Conservation (phyloP, 1,284 basidiomycete species). For the Phlebopus sp. region DNA sequence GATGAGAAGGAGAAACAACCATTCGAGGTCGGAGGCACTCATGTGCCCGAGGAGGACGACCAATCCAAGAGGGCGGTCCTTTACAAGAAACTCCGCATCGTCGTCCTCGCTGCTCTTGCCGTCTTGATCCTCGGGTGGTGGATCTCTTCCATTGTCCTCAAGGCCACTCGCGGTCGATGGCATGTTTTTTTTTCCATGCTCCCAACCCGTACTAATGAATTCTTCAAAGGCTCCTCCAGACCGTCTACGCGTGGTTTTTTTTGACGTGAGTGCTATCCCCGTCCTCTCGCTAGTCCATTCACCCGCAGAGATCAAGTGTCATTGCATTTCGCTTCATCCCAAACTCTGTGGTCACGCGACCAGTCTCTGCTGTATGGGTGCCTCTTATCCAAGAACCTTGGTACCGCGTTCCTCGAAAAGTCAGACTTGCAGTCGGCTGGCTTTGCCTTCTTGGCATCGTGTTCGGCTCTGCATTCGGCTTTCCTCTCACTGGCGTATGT, state of each 20-base stretch:
- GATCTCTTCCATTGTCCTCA: constrained; percentile 68
- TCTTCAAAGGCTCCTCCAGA: constrained; percentile 63
- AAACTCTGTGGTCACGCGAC: constrained; percentile 60
- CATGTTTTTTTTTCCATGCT: constrained; percentile 24
- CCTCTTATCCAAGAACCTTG: constrained; percentile 66
- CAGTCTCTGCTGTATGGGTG: constrained; percentile 64
- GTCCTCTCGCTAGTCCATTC: not conserved
- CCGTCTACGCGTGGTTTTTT: constrained; percentile 79
- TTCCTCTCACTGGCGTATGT: constrained; percentile 56
- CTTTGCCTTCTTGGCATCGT: constrained; percentile 69
- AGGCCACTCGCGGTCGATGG: constrained; percentile 73
- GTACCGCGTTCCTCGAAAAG: constrained; percentile 57
- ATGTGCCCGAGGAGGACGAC: constrained; percentile 23
- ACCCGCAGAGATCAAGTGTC: constrained; percentile 40
- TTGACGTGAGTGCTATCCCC: constrained; percentile 46
- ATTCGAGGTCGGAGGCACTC: constrained; percentile 15
- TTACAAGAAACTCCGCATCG: constrained; percentile 33
- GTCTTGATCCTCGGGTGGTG: constrained; percentile 75
- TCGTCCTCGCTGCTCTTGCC: constrained; percentile 52
- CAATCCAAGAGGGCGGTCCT: constrained; percentile 15
- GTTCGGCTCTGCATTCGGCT: constrained; percentile 82
- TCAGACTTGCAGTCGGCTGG: constrained; percentile 69
- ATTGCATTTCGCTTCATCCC: constrained; percentile 82
- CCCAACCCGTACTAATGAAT: constrained; percentile 14
- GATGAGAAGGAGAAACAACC: constrained; percentile 23